Evolutionary conservation across 352 stramenopile species (phyloP).

Genomic region (Phytopythium kandeliae): DNA sequence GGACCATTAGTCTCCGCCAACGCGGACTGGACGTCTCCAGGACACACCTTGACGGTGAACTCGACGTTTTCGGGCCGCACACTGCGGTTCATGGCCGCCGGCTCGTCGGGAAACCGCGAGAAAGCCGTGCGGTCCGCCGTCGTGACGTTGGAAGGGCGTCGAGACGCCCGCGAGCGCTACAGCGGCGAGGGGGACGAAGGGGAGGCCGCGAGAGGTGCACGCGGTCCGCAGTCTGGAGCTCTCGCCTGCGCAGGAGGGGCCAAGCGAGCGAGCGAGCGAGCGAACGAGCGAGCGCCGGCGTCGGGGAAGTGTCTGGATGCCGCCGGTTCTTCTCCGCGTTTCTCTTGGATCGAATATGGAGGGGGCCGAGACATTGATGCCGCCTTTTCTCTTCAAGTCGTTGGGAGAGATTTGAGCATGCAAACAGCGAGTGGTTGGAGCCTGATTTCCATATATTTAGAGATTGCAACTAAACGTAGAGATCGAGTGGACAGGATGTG

Average conservation of each 20-base stretch:
- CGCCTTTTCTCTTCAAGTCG: too few species aligned
- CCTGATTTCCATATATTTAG: too few species aligned
- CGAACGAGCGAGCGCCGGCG: too few species aligned
- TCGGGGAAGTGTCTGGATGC: too few species aligned
- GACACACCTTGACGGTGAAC: slow-evolving; percentile 91
- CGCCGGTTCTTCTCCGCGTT: too few species aligned
- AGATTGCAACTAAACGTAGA: too few species aligned
- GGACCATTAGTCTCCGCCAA: slow-evolving; percentile 21
- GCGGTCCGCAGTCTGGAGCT: too few species aligned
- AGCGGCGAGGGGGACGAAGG: background rate
- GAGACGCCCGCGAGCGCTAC: background rate
- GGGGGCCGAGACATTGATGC: too few species aligned
- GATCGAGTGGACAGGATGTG: too few species aligned
- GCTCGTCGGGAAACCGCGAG: slow-evolving; percentile 1
- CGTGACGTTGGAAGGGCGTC: background rate
- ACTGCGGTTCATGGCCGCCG: slow-evolving; percentile 58
- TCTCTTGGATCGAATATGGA: too few species aligned
- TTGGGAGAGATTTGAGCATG: too few species aligned
- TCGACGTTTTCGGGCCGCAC: slow-evolving; percentile 92
- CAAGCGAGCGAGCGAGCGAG: background rate
- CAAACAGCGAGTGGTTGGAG: too few species aligned
- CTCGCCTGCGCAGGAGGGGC: background rate
- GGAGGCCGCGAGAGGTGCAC: background rate
- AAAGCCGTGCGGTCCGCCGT: slow-evolving; percentile 3
- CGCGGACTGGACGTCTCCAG: background rate